Evolutionary conservation across 371 early-diverging fungal genomes (phyloP).

Genomic region (Saksenaea vasiformis): DNA sequence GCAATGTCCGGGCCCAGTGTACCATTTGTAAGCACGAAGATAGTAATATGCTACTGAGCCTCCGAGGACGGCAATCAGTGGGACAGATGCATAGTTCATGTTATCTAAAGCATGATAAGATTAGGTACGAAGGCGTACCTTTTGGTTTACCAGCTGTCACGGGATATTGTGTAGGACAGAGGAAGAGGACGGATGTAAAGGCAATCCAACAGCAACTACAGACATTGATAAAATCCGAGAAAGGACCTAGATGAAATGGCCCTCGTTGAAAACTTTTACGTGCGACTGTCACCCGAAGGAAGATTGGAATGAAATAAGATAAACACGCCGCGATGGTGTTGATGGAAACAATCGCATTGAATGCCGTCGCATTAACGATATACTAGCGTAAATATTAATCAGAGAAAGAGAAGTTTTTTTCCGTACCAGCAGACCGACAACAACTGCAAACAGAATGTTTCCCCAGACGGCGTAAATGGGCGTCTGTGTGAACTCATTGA

Average conservation of each 20-base stretch:
- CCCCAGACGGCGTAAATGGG: conserved; percentile 56
- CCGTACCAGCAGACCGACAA: conserved; percentile 43
- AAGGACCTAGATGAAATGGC: conserved; percentile 65
- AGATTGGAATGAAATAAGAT: conserved; percentile 70
- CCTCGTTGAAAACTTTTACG: conserved; percentile 32
- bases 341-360: conserved; percentile 68
- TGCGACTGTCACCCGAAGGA: conserved; percentile 51
- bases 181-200: conserved; percentile 60
- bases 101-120: conserved; percentile 20
- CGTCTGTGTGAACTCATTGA: conserved; percentile 34
- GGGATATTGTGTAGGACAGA: conserved; percentile 62
- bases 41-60: conserved; percentile 41
- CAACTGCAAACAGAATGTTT: conserved; percentile 44
- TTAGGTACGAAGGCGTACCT: background rate
- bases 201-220: conserved; percentile 59
- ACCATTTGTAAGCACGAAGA: conserved; percentile 55
- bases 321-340: conserved; percentile 71
- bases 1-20: conserved; percentile 48
- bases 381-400: conserved; percentile 62
- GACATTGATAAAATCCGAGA: conserved; percentile 48
- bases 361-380: conserved; percentile 48
- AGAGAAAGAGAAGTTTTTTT: conserved; percentile 26
- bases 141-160: conserved; percentile 42
- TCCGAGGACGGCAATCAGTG: conserved; percentile 32
- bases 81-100: conserved; percentile 47